phyloP scores from a whole-genome alignment of 2,329 filamentous ascomycete species.

The Aureobasidium melanogenum region DNA sequence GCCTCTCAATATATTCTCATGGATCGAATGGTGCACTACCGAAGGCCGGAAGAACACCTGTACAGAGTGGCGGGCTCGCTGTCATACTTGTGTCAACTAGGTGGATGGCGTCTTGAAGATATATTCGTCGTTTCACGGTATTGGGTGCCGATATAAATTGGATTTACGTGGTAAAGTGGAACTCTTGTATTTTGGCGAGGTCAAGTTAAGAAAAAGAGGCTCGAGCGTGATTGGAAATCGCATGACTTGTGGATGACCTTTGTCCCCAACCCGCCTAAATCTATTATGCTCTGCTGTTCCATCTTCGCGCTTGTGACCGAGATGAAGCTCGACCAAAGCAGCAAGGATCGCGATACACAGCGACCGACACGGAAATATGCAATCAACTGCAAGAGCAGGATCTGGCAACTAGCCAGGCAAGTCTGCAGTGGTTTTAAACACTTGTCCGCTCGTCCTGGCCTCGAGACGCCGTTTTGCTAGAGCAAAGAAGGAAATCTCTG shows the following conservation, averaged over 20 bases:
- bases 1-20: constrained; percentile 6
- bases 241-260: constrained; percentile 6
- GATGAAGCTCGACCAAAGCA: neutral
- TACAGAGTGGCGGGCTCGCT: neutral
- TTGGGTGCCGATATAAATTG: neutral
- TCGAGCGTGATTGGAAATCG: neutral
- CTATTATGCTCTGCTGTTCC: constrained; percentile 1
- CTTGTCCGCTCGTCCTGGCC: neutral
- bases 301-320: neutral
- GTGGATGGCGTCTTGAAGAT: neutral
- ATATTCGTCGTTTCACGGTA: constrained; percentile 1
- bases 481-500: constrained; percentile 3
- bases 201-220: neutral
- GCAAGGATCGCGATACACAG: neutral
- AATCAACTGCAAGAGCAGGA: neutral
- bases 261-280: neutral
- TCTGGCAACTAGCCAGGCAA: neutral
- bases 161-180: neutral
- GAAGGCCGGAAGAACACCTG: neutral
- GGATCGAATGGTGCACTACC: neutral
- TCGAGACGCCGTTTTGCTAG: constrained; percentile 6
- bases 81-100: neutral
- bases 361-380: neutral
- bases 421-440: neutral
- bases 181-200: constrained; percentile 1